Evolutionary conservation across 225 moss, liverwort and hornwort genomes (phyloP).

Genomic region (Takakia lepidozioides): DNA sequence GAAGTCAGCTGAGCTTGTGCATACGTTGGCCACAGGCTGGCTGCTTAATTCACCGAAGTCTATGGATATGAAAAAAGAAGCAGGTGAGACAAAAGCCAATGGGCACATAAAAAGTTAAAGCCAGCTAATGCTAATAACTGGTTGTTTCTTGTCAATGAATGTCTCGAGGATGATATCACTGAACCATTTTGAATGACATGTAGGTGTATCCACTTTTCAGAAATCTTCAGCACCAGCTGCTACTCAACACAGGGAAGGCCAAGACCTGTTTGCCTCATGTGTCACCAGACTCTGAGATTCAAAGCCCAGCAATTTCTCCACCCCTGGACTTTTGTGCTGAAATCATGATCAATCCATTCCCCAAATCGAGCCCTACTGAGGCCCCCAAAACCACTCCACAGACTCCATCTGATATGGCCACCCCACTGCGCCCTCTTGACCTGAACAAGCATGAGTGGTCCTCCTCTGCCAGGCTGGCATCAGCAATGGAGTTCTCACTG

Average conservation of each 20-base stretch:
- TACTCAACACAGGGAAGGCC: slow-evolving; percentile 63
- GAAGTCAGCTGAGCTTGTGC: no score
- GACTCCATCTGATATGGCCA: slow-evolving; percentile 16
- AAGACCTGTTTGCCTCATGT: slow-evolving; percentile 31
- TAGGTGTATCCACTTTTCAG: slow-evolving; percentile 77
- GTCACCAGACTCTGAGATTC: slow-evolving; percentile 34
- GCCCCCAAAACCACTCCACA: slow-evolving; percentile 3
- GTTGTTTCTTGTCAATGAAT: no score
- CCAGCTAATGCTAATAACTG: no score
- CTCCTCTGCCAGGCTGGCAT: slow-evolving; percentile 2
- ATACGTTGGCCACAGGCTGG: no score
- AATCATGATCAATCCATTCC: no score
- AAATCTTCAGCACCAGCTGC: slow-evolving; percentile 71
- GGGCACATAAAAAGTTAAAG: no score
- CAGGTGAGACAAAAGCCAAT: no score
- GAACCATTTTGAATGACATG: slow-evolving; percentile 9
- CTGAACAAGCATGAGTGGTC: slow-evolving; percentile 50
- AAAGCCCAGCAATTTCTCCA: slow-evolving; percentile 17
- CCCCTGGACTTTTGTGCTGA: slow-evolving; percentile 5
- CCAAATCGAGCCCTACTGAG: slow-evolving; percentile 6
- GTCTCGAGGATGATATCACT: no score
- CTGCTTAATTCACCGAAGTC: no score
- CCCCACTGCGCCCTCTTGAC: slow-evolving; percentile 46
- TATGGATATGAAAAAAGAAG: no score
- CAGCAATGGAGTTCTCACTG: no score